These are phyloP conservation scores for Omphalotus guepiniiformis DNA, from an alignment of 768 basidiomycete genomes.

Conservation along the genomic window DNA sequence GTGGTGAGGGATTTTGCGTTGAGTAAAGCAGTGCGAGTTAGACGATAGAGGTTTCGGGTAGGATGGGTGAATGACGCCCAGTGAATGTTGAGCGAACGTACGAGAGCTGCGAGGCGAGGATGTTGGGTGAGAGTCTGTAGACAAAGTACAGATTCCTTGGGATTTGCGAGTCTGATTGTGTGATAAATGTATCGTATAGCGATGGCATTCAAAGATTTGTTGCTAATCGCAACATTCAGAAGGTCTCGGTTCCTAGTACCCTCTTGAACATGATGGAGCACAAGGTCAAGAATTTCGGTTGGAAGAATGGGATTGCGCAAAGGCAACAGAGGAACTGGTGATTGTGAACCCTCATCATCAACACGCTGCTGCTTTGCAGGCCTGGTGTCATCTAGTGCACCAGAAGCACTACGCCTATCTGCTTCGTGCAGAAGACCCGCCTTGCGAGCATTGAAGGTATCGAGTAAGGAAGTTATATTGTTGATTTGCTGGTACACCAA, in stretches of 20 bases:
- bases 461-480: background rate
- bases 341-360: background rate
- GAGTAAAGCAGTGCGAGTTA: slow-evolving; percentile 41
- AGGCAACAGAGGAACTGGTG: background rate
- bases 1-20: slow-evolving; percentile 33
- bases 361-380: background rate
- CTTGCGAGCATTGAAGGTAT: slow-evolving; percentile 2
- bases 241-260: slow-evolving; percentile 21
- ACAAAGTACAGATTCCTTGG: slow-evolving; percentile 29
- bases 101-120: slow-evolving; percentile 32
- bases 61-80: slow-evolving; percentile 27
- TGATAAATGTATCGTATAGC: slow-evolving; percentile 32
- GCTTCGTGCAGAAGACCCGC: background rate
- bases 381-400: background rate
- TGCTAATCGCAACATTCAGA: slow-evolving; percentile 18
- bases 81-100: slow-evolving; percentile 45
- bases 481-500: slow-evolving; percentile 7
- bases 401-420: background rate
- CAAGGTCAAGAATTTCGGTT: slow-evolving; percentile 31
- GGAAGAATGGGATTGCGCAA: slow-evolving; percentile 20
- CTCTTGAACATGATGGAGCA: slow-evolving; percentile 22
- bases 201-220: slow-evolving; percentile 21
- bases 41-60: slow-evolving; percentile 45
- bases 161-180: slow-evolving; percentile 28
- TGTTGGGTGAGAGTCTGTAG: slow-evolving; percentile 37